Evolutionary conservation across 495 filamentous ascomycete genomes (phyloP).

Genomic region (Penicillium angulare): DNA sequence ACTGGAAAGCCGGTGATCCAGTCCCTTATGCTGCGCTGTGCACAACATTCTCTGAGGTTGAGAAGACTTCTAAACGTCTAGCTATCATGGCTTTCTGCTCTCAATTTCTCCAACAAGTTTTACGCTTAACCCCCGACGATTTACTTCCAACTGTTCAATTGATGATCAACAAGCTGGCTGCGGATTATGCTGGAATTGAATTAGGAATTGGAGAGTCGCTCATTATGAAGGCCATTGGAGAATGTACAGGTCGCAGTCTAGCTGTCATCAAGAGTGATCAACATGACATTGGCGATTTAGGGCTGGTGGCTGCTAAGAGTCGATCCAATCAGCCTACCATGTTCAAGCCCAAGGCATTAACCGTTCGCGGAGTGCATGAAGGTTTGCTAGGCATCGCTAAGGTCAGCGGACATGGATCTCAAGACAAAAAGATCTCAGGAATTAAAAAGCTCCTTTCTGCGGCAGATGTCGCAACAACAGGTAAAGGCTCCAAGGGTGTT

Average conservation of each 20-base stretch:
- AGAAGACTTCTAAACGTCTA: constrained; percentile 88
- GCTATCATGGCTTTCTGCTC: constrained; percentile 85
- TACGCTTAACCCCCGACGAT: constrained; percentile 86
- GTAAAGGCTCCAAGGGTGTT: constrained; percentile 65
- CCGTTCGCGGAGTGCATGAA: constrained; percentile 81
- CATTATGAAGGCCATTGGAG: constrained; percentile 97
- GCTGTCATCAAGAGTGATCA: constrained; percentile 89
- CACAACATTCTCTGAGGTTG: constrained; percentile 88
- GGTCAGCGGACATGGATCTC: constrained; percentile 79
- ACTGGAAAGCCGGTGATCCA: constrained; percentile 85
- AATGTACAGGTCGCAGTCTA: constrained; percentile 85
- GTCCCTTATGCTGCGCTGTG: constrained; percentile 95
- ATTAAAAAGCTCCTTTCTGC: constrained; percentile 94
- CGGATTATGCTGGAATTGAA: constrained; percentile 94
- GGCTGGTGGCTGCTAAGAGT: constrained; percentile 91
- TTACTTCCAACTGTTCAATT: constrained; percentile 83
- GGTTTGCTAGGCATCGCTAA: constrained; percentile 87
- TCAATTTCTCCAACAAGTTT: constrained; percentile 85
- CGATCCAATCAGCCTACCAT: constrained; percentile 92
- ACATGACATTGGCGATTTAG: constrained; percentile 92
- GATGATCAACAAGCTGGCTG: constrained; percentile 97
- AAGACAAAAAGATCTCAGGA: constrained; percentile 84
- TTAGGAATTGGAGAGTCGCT: constrained; percentile 95
- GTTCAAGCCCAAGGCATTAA: constrained; percentile 94
- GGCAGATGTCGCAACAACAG: constrained; percentile 68